Base-by-base conservation (phyloP, 495 filamentous ascomycete species). In the Xylaria venustula region DNA sequence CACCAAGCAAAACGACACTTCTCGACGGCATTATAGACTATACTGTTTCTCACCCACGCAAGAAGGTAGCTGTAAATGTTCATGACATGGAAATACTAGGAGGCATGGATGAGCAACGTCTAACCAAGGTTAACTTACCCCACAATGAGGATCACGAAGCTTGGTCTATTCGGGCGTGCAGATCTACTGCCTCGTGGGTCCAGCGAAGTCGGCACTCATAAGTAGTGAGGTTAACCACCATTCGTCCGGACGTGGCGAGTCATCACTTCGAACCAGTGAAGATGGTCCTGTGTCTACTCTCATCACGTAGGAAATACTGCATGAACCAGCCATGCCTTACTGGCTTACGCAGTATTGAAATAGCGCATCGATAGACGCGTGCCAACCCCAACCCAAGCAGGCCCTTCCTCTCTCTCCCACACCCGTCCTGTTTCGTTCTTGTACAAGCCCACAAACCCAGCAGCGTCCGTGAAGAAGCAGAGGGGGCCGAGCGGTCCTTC, bases 131-230 rank as follows among this genome's bases (percentile, higher is more conserved):
- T 54, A 12, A 28, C 22, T 22, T 12, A 28, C 32, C 32, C 32
- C 19, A 37, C 50, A 28, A 42, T n/a, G 28, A 34, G 20, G 20
- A 57, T 23, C 54, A 26, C 42, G n/a, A n/a, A n/a, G n/a, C n/a
- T n/a, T n/a, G n/a, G n/a, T n/a, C n/a, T n/a, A n/a, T n/a, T n/a
- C n/a, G n/a, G n/a, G n/a, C n/a, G n/a, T n/a, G n/a, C n/a, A n/a
- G n/a, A 55, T 55, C 53, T 22, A 32, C 53, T 34, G 11, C 40
- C 40, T 55, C 17, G 14, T 22, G 11, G 40, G 1, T 17, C 25
- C 40, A 45, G 53, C 40, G 53, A 55, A 32, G 40, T 45, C 53
- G 53, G 53, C 40, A n/a, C n/a, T n/a, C n/a, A n/a, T n/a, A n/a
- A n/a, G 37, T 7, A 3, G 9, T 44, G 6, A 22, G 44, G 23